phyloP scores from a whole-genome alignment of 495 filamentous ascomycete species.

The Penicillium cosmopolitanum region DNA sequence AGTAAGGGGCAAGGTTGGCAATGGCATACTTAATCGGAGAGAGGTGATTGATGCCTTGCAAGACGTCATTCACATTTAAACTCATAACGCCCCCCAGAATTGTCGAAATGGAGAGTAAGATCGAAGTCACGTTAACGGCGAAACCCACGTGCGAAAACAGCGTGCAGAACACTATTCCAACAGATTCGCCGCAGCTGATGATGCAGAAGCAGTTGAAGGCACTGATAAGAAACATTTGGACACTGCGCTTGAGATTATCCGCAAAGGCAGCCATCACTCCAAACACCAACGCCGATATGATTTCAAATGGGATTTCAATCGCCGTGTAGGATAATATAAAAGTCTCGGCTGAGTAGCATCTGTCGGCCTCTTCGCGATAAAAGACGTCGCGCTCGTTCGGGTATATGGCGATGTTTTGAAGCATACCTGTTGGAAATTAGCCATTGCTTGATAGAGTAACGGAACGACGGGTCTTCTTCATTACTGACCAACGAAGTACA shows the following conservation, averaged over 20 bases:
- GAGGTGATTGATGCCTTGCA: conserved; percentile 70
- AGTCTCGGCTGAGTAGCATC: conserved; percentile 65
- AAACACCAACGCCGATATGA: conserved; percentile 65
- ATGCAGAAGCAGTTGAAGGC: conserved; percentile 72
- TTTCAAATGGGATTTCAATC: conserved; percentile 71
- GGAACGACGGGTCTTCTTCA: conserved; percentile 11
- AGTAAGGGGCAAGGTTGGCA: conserved; percentile 64
- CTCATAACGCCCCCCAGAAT: conserved; percentile 72
- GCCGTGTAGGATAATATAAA: conserved; percentile 71
- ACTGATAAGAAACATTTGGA: conserved; percentile 64
- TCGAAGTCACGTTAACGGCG: conserved; percentile 67
- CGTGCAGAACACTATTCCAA: conserved; percentile 82
- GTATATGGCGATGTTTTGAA: conserved; percentile 76
- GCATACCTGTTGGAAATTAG: conserved; percentile 57
- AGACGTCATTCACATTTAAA: conserved; percentile 63
- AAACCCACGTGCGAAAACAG: conserved; percentile 75
- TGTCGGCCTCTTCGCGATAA: conserved; percentile 71
- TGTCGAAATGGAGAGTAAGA: conserved; percentile 65
- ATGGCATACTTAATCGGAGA: conserved; percentile 70
- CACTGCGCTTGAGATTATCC: conserved; percentile 62
- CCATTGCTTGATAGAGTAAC: background rate
- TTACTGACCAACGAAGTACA: conserved; percentile 75
- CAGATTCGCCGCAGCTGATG: conserved; percentile 70
- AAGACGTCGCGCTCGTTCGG: conserved; percentile 70
- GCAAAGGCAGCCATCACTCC: conserved; percentile 61